Evolutionary conservation across 208 protist species (phyloP), one percentile per base, ranked within the genome.

Genomic region (Acanthamoeba sp.): DNA sequence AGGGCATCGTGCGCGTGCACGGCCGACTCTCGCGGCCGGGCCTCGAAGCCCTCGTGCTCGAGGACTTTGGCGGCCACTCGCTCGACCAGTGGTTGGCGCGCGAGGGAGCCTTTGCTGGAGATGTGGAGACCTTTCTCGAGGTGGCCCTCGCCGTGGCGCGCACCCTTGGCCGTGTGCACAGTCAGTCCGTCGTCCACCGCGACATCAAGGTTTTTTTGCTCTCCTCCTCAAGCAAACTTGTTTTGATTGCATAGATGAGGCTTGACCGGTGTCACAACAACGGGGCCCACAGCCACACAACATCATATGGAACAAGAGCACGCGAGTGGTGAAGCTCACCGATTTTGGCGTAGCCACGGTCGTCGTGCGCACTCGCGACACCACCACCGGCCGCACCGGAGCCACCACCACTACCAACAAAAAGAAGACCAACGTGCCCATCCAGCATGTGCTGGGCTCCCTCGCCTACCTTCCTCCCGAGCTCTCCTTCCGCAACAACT

Each of bases 381-480:
- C 84, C 7, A 57, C 82, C 82, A n/a, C 45, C 42, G 29, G 12
- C 48, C 9, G 9, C 34, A 6, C 20, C 66, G 36, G 40, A 7
- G 6, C 16, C 12, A 9, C 10, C 10, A 42, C 18, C 16, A n/a
- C n/a, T n/a, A n/a, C n/a, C n/a, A n/a, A n/a, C n/a, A n/a, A n/a
- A n/a, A n/a, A n/a, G n/a, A 36, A 29, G 50, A 10, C 9, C 59
- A 34, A 5, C 27, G 59, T 69, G 59, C 59, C 59, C n/a, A 69
- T 69, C 59, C 59, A 69, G 27, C 27, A 69, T 18, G 59, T 76
- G 4, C 40, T 92, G 29, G 87, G 87, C 64, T 92, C 87, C 2
- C 57, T 92, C 34, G 59, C 87, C 57, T 92, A 92, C 64, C 64
- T 92, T n/a, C 38, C 57, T 1, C 87, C 87, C 27, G 87, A 92